These are phyloP conservation scores for Metarhizium brunneum DNA, from an alignment of 2,329 filamentous ascomycete species.

Conservation along the genomic window DNA sequence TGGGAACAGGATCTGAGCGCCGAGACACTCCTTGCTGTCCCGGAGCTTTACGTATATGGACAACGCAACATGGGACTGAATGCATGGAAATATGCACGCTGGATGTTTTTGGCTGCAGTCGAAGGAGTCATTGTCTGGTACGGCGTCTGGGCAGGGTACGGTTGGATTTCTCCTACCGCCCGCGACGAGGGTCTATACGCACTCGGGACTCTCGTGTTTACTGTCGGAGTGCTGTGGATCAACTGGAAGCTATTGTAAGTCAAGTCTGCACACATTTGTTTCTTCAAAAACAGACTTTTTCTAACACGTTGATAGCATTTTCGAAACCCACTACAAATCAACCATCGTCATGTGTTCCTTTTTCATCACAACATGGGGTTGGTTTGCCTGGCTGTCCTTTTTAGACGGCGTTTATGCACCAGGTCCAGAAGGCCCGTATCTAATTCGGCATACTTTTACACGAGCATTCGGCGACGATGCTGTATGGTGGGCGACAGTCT, in stretches of 20 bases:
- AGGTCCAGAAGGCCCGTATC: slow-evolving; percentile 45
- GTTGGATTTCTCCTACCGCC: slow-evolving; percentile 36
- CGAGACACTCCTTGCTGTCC: slow-evolving; percentile 81
- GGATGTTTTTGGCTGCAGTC: slow-evolving; percentile 66
- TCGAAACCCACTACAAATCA: slow-evolving; percentile 73
- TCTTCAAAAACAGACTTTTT: background rate
- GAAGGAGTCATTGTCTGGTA: slow-evolving; percentile 71
- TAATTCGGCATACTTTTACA: slow-evolving; percentile 59
- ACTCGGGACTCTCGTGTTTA: slow-evolving; percentile 64
- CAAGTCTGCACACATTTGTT: background rate
- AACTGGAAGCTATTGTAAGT: slow-evolving; percentile 67
- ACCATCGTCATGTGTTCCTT: slow-evolving; percentile 50
- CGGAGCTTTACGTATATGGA: slow-evolving; percentile 80
- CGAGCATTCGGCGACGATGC: slow-evolving; percentile 57
- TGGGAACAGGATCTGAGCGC: slow-evolving; percentile 84
- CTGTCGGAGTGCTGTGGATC: slow-evolving; percentile 61
- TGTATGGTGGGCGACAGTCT: slow-evolving; percentile 65
- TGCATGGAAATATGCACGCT: slow-evolving; percentile 60
- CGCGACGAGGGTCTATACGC: slow-evolving; percentile 64
- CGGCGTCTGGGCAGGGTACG: slow-evolving; percentile 44
- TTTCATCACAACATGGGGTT: slow-evolving; percentile 53
- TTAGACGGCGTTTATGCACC: slow-evolving; percentile 53
- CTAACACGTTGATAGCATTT: slow-evolving; percentile 34
- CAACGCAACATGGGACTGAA: slow-evolving; percentile 68
- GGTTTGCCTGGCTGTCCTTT: slow-evolving; percentile 66